Percentiles rank a stretch among this genome's conserved stretches.
phyloP scores from a whole-genome alignment of 495 filamentous ascomycete species.

The Articulospora tetracladia region DNA sequence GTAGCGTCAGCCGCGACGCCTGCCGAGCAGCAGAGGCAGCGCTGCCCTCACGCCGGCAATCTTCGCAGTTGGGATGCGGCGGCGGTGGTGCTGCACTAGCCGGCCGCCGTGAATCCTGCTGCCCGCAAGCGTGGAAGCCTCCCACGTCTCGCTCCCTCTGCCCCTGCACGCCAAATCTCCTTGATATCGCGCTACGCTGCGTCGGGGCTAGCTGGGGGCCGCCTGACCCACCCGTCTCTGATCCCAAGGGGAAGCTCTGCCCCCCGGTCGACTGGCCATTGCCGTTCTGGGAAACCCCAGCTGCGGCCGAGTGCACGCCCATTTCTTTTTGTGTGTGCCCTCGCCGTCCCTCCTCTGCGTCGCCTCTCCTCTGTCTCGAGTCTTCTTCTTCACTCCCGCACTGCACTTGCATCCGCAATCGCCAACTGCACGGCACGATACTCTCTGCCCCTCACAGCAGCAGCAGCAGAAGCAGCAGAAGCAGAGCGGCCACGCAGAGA shows the following conservation, averaged over 20 bases:
- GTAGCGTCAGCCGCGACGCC: too few species aligned
- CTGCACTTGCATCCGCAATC: conserved; percentile 8
- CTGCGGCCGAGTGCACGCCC: neutral
- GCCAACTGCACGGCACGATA: conserved; percentile 13
- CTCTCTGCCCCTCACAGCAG: neutral
- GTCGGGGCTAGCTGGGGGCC: too few species aligned
- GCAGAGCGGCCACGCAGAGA: conserved; percentile 5
- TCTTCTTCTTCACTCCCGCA: conserved; percentile 9
- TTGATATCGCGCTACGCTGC: too few species aligned
- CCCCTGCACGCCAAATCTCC: too few species aligned
- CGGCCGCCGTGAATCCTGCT: too few species aligned
- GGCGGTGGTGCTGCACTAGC: neutral
- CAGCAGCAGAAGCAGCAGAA: conserved; percentile 11
- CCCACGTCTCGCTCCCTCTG: too few species aligned
- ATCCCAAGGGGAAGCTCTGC: neutral
- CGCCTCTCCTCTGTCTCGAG: neutral
- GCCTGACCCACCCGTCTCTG: too few species aligned
- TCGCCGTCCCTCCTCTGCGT: conserved; percentile 1
- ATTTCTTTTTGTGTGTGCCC: neutral
- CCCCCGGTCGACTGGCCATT: neutral
- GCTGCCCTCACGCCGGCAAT: too few species aligned
- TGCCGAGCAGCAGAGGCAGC: too few species aligned
- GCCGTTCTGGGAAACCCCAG: conserved; percentile 1
- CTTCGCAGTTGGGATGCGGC: too few species aligned
- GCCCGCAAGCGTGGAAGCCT: too few species aligned